Base-by-base conservation (phyloP, 768 basidiomycete genomes). In the Rhizopogon vinicolor region DNA sequence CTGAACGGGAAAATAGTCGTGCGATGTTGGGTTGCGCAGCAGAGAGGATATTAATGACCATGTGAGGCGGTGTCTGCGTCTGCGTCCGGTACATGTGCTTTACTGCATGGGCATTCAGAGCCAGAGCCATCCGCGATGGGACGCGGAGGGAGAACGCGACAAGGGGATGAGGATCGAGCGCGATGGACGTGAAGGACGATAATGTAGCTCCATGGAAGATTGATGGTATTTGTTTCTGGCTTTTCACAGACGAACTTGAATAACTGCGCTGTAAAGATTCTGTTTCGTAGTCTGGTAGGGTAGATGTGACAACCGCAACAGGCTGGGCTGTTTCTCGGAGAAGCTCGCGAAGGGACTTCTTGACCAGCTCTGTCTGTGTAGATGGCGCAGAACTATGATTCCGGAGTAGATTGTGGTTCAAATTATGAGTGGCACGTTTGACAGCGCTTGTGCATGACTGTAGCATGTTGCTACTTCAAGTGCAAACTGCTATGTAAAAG, bases 141-240 rank as follows among this genome's bases (percentile, higher is more conserved):
- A 93, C 78, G 35, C 93, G 87, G 18, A 98, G 79, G 16, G 93
- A 87, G 68, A 98, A 98, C 0, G 92, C 81, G 63, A 98, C 81
- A 54, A 97, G 81, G 0, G 94, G 93, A 60, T 84, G 75, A 2
- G 95, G 95, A 60, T 93, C 84, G 78, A 98, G 83, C 2, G 95
- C 84, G 64, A 98, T 85, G 29, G 93, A 93, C 19, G 92, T 85
- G 67, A 98, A 93, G 1, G 93, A 96, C 8, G 95, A 95, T 33
- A 98, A 78, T 1, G 95, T 98, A 19, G 93, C 93, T 60, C 95
- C 94, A 69, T 97, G 94, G 63, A 81, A 92, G 16, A 28, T 49
- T 16, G 7, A 41, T 19, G 28, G 45, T 7, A 29, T 37, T 52
- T 22, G 7, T 31, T 33, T 53, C 25, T 19, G 33, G 7, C 44